Evolutionary conservation across 1,284 basidiomycete species (phyloP), one percentile per base, ranked within the genome.

Genomic region (Paramarasmius palmivorus): DNA sequence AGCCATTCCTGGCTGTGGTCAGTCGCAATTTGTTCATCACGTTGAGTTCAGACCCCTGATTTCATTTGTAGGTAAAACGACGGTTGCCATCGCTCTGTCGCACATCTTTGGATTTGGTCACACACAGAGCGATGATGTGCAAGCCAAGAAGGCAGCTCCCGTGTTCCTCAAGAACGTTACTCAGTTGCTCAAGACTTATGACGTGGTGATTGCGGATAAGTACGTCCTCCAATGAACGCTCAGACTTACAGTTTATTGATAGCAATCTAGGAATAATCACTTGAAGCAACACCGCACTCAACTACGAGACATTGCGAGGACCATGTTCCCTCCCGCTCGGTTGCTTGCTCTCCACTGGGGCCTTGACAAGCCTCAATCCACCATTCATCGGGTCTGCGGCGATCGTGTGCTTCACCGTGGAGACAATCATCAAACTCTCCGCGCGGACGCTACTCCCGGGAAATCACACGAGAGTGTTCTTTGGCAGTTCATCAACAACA

Each of bases 131-230:
- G 97, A 99, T 69, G 92, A 98, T 63, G 81, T 98, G 4, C 75
- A 80, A 39, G 79, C 72, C 10, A 98, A 95, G 71, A 95, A 90
- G 64, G 59, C 92, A 0, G 93, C 83, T 0, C 82, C 87, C 0
- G 66, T 74, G 1, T 99, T 99, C 71, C 71, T 95, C 52, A 83
- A 79, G 60, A 93, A 92, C 57, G 87, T 98, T 35, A 69, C 75
- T 8, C 68, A 76, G 0, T 73, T 91, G 1, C 74, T 96, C 20
- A 67, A 81, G 53, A 78, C 67, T 0, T 72, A 90, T 50, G 77
- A 90, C 51, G 83, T 95, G 0, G 95, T 97, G 9, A 92, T 92
- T 57, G 93, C 94, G 17, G 95, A 97, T 70, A 91, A 90, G 93
- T 92, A 63, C 50, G 83, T 26, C 5, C 32, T 38, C 32, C 6